Percentiles rank a stretch among this genome's conserved stretches.
phyloP scores from a whole-genome alignment of 768 basidiomycete genomes.

The Lactarius psammicola region DNA sequence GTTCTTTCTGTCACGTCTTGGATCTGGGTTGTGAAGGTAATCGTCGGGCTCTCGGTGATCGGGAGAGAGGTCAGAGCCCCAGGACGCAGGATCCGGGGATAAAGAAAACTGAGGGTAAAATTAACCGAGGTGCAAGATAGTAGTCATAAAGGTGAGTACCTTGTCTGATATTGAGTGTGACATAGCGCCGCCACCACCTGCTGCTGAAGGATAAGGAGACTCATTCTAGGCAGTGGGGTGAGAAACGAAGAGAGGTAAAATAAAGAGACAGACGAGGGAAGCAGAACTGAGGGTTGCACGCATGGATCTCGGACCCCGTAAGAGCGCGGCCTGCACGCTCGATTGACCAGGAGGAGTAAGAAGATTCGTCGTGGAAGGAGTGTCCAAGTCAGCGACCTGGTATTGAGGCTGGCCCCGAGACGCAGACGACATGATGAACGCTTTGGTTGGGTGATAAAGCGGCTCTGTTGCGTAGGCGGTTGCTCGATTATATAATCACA shows the following conservation, averaged over 20 bases:
- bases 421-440: conserved; percentile 14
- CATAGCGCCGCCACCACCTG: conserved; percentile 10
- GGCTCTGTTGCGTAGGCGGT: background rate
- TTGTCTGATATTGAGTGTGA: conserved; percentile 35
- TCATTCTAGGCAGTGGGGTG: conserved; percentile 27
- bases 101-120: conserved; percentile 25
- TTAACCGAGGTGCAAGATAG: background rate
- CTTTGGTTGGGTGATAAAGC: background rate
- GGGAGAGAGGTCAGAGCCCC: conserved; percentile 32
- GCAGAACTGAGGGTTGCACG: conserved; percentile 40
- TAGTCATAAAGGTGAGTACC: conserved; percentile 21
- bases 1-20: conserved; percentile 35
- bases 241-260: background rate
- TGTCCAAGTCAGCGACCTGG: conserved; percentile 44
- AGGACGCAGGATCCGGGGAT: conserved; percentile 35
- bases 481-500: conserved; percentile 13
- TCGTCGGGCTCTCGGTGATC: conserved; percentile 34
- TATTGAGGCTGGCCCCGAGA: conserved; percentile 35
- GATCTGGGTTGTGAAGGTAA: conserved; percentile 37
- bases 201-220: conserved; percentile 28
- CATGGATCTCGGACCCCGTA: conserved; percentile 40
- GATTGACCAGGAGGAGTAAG: conserved; percentile 39
- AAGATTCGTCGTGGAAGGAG: conserved; percentile 54
- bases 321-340: conserved; percentile 45
- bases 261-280: conserved; percentile 42